Evolutionary conservation across 1,284 basidiomycete species (phyloP).

Genomic region (Fomitopsis schrenkii): DNA sequence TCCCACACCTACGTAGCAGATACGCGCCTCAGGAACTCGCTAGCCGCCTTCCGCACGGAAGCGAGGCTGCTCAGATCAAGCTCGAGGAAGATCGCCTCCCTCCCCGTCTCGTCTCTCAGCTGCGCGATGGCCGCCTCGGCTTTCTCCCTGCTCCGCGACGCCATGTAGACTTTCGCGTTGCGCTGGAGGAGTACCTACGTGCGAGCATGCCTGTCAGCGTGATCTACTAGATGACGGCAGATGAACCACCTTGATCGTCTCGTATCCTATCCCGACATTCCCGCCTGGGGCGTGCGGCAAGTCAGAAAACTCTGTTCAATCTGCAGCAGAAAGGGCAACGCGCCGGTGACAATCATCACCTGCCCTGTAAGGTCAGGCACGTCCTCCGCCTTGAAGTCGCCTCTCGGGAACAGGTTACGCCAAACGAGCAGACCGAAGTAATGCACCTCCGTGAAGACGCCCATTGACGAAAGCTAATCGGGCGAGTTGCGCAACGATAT

Average conservation of each 20-base stretch:
- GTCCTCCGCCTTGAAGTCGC: slow-evolving; percentile 35
- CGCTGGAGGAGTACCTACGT: slow-evolving; percentile 34
- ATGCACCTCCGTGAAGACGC: not conserved
- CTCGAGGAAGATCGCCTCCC: slow-evolving; percentile 39
- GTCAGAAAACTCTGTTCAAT: not conserved
- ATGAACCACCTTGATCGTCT: slow-evolving; percentile 16
- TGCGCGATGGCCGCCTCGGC: slow-evolving; percentile 39
- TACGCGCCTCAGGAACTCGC: slow-evolving; percentile 32
- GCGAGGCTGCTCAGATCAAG: slow-evolving; percentile 47
- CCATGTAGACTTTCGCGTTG: slow-evolving; percentile 54
- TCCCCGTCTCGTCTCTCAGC: slow-evolving; percentile 33
- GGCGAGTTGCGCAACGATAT: too few species aligned
- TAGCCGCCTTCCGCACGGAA: slow-evolving; percentile 34
- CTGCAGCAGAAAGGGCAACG: not conserved
- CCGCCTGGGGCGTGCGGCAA: slow-evolving; percentile 10
- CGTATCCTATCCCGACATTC: slow-evolving; percentile 17
- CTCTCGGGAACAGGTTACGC: not conserved
- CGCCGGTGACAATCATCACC: slow-evolving; percentile 39
- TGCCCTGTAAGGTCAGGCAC: slow-evolving; percentile 49
- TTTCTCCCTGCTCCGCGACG: slow-evolving; percentile 37
- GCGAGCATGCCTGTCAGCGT: not conserved
- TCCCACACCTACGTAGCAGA: not conserved
- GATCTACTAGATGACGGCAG: not conserved
- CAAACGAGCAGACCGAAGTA: not conserved
- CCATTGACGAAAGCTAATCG: not conserved